Percentiles rank a stretch among this genome's conserved stretches.
Evolutionary conservation across 1,139 yeast genomes (phyloP).

Genomic region (Sugiyamaella sp.): DNA sequence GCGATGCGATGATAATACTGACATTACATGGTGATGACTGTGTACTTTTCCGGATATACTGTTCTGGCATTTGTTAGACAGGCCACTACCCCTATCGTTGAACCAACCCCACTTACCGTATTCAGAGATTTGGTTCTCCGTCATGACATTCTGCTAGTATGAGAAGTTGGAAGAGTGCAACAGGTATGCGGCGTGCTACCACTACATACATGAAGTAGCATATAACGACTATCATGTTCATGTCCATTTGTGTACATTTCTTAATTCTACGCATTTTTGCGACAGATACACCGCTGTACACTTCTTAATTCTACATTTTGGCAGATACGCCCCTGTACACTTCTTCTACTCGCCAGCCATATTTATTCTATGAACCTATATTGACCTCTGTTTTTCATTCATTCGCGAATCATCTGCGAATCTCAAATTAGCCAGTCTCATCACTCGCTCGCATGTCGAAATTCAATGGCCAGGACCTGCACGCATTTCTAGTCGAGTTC

Average conservation of each 20-base stretch:
- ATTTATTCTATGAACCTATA: not conserved
- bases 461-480: not conserved
- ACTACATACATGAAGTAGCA: not conserved
- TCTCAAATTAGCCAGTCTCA: too few species aligned
- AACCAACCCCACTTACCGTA: conserved; percentile 10
- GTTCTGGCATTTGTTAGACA: conserved; percentile 15
- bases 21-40: conserved; percentile 8
- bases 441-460: not conserved
- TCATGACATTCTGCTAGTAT: not conserved
- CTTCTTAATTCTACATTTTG: not conserved
- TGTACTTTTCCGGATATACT: conserved; percentile 16
- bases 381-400: too few species aligned
- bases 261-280: not conserved
- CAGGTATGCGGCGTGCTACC: not conserved
- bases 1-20: conserved; percentile 19
- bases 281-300: not conserved
- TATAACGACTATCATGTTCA: not conserved
- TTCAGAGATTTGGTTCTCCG: not conserved
- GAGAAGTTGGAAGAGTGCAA: not conserved
- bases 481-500: not conserved
- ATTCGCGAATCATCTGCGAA: too few species aligned
- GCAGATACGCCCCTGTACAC: not conserved
- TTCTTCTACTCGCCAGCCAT: too few species aligned
- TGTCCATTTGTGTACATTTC: not conserved
- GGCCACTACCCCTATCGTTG: not conserved